Conservation (phyloP, 1,284 basidiomycete species). For the Stygiomarasmius scandens region DNA sequence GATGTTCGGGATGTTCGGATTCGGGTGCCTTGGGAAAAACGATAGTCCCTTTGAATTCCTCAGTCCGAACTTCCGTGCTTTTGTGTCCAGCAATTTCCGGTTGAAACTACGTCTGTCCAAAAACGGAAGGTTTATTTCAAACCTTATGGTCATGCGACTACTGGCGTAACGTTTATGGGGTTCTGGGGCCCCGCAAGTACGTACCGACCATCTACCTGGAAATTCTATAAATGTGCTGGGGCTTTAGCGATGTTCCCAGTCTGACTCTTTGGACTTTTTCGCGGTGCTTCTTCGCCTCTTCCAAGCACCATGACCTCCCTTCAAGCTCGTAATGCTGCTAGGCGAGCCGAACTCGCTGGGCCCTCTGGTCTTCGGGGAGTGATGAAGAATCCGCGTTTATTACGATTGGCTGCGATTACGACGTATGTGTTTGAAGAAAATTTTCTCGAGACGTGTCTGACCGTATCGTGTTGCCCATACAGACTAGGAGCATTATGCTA, state of each 20-base stretch:
- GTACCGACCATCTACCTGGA: neutral
- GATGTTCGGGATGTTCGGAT: neutral
- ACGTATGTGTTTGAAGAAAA: conserved; percentile 17
- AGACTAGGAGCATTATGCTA: conserved; percentile 28
- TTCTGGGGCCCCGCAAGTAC: neutral
- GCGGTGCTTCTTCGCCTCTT: neutral
- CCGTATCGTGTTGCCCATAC: neutral
- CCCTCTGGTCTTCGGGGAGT: conserved; percentile 24
- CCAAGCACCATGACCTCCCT: conserved; percentile 9
- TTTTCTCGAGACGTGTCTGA: neutral
- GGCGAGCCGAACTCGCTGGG: conserved; percentile 25
- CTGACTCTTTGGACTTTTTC: neutral
- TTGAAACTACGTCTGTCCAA: neutral
- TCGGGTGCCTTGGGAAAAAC: neutral
- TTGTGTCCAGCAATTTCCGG: neutral
- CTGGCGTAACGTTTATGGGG: too few relatives aligned
- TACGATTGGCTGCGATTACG: conserved; percentile 22
- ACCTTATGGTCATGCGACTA: neutral
- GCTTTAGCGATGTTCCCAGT: neutral
- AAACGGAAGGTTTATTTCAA: neutral
- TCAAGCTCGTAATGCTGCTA: conserved; percentile 24
- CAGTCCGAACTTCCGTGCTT: too few relatives aligned
- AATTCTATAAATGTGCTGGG: neutral
- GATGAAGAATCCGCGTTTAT: conserved; percentile 22
- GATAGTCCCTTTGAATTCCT: neutral